phyloP scores from a whole-genome alignment of 352 stramenopile genomes.

The Globisporangium nunn region DNA sequence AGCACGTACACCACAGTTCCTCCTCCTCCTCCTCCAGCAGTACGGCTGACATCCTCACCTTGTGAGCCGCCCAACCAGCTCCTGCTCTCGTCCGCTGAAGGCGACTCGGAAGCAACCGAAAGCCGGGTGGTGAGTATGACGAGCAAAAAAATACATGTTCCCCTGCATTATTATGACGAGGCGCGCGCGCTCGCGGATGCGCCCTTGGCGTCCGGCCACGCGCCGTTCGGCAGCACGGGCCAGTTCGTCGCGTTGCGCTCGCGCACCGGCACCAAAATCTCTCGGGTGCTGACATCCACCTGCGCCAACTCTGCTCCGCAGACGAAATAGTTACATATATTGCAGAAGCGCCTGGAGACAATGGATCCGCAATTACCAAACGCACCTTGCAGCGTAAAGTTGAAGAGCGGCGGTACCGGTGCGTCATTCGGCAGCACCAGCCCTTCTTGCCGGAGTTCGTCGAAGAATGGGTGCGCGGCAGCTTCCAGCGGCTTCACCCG shows the following conservation, averaged over 20 bases:
- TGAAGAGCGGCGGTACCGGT: slow-evolving; percentile 87
- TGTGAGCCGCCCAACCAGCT: slow-evolving; percentile 15
- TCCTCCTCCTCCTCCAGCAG: slow-evolving; percentile 1
- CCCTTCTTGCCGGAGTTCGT: slow-evolving; percentile 91
- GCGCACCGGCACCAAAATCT: slow-evolving; percentile 73
- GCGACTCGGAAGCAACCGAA: slow-evolving; percentile 1
- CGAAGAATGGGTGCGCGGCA: slow-evolving; percentile 96
- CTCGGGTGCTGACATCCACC: slow-evolving; percentile 57
- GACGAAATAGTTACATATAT: too few relatives aligned
- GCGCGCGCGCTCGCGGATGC: slow-evolving; percentile 15
- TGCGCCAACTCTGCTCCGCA: slow-evolving; percentile 68
- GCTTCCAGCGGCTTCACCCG: slow-evolving; percentile 79
- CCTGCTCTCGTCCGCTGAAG: too few relatives aligned
- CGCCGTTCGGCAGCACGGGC: slow-evolving; percentile 61
- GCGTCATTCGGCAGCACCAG: slow-evolving; percentile 82
- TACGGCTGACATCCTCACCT: slow-evolving; percentile 55
- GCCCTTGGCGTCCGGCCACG: slow-evolving; percentile 43
- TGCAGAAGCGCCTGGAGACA: too few relatives aligned
- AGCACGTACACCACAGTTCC: background rate
- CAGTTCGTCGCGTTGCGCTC: slow-evolving; percentile 70
- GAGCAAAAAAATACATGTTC: slow-evolving; percentile 59
- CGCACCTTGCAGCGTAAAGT: slow-evolving; percentile 90
- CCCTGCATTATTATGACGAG: slow-evolving; percentile 21
- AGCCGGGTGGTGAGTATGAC: slow-evolving; percentile 9
- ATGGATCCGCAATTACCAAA: too few relatives aligned